Percentiles rank a stretch among this genome's conserved stretches.
Conservation (phyloP, 495 filamentous ascomycete genomes). For the Penicillium crystallinum region DNA sequence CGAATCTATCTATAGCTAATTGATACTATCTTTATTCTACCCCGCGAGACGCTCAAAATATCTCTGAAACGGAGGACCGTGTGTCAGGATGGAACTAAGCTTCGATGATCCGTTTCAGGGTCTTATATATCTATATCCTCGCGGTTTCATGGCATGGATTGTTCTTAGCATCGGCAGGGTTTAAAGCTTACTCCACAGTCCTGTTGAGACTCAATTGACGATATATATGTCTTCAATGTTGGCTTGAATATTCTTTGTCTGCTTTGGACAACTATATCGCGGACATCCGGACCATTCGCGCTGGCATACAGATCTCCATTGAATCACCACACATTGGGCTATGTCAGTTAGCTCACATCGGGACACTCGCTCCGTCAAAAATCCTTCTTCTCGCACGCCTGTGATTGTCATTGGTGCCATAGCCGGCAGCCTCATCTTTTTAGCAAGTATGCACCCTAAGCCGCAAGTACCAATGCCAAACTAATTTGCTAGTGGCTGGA, state of each 20-base stretch:
- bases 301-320: neutral
- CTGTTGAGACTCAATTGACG: too few species aligned
- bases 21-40: constrained; percentile 20
- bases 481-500: constrained; percentile 17
- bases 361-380: constrained; percentile 11
- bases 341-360: neutral
- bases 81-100: constrained; percentile 13
- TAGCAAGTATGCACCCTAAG: constrained; percentile 17
- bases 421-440: constrained; percentile 5
- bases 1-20: constrained; percentile 28
- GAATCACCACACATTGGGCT: neutral
- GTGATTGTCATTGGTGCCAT: constrained; percentile 13
- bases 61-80: constrained; percentile 23
- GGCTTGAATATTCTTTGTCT: neutral
- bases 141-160: neutral
- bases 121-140: constrained; percentile 17
- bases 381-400: neutral
- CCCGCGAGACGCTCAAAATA: constrained; percentile 13
- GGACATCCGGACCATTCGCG: neutral
- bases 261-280: neutral
- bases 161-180: neutral
- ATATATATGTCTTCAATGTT: too few species aligned
- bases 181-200: neutral
- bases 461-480: neutral
- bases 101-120: constrained; percentile 9